Evolutionary conservation across 169 alveolate species (phyloP).

Genomic region (Hepatocystis sp.): DNA sequence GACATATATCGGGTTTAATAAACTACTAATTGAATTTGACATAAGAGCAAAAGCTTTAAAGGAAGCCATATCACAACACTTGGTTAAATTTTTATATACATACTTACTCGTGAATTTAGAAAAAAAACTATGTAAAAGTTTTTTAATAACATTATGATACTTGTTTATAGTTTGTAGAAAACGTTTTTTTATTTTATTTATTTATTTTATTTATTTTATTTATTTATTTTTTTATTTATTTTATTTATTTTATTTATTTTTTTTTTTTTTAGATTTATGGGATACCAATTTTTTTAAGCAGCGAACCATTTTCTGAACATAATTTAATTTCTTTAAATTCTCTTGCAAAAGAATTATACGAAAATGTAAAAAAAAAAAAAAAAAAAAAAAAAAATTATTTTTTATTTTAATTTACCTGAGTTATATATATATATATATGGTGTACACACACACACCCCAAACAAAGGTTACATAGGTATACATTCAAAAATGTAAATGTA

Average conservation of each 20-base stretch:
- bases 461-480: too few species aligned
- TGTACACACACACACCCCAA: too few species aligned
- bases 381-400: not conserved
- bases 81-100: slow-evolving; percentile 21
- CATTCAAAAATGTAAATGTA: too few species aligned
- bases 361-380: slow-evolving; percentile 42
- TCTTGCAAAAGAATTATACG: slow-evolving; percentile 34
- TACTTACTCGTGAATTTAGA: too few species aligned
- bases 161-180: too few species aligned
- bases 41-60: slow-evolving; percentile 61
- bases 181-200: too few species aligned
- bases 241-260: slow-evolving; percentile 14
- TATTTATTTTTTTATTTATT: not conserved
- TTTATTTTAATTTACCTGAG: too few species aligned
- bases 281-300: slow-evolving; percentile 50
- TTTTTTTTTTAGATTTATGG: slow-evolving; percentile 42
- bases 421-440: too few species aligned
- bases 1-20: slow-evolving; percentile 20
- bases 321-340: slow-evolving; percentile 52
- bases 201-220: too few species aligned
- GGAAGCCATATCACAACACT: slow-evolving; percentile 69
- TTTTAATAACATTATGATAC: too few species aligned
- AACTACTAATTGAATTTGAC: slow-evolving; percentile 36
- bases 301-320: not conserved
- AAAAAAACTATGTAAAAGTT: too few species aligned